phyloP scores from a whole-genome alignment of 495 filamentous ascomycete genomes.

The Aspergillus avenaceus region DNA sequence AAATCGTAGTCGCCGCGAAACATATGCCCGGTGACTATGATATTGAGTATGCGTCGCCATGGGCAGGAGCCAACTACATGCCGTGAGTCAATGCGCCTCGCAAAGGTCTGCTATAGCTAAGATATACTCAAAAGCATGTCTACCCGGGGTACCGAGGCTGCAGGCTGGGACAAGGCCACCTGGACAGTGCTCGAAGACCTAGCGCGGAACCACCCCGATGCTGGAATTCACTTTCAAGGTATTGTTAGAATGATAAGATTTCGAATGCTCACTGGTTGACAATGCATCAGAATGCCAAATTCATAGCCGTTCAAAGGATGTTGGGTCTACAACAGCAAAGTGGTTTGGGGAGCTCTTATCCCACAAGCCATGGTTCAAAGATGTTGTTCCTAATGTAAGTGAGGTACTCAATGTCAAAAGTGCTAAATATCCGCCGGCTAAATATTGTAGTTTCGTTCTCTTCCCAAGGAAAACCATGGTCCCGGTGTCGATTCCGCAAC shows the following conservation, averaged over 20 bases:
- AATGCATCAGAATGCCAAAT: slow-evolving; percentile 19
- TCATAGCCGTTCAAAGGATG: slow-evolving; percentile 54
- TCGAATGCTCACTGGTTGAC: too few relatives aligned
- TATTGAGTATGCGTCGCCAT: slow-evolving; percentile 86
- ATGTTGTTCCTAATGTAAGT: slow-evolving; percentile 61
- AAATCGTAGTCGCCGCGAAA: slow-evolving; percentile 72
- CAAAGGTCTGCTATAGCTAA: too few relatives aligned
- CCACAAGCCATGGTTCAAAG: slow-evolving; percentile 68
- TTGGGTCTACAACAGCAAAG: slow-evolving; percentile 30
- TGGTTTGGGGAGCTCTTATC: slow-evolving; percentile 57
- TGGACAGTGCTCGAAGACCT: slow-evolving; percentile 57
- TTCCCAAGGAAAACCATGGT: slow-evolving; percentile 53
- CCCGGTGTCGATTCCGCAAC: slow-evolving; percentile 64
- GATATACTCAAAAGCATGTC: neutral
- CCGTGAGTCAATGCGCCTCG: too few relatives aligned
- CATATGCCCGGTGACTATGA: slow-evolving; percentile 82
- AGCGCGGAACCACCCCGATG: slow-evolving; percentile 64
- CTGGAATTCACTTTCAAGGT: slow-evolving; percentile 82
- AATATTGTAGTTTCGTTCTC: slow-evolving; percentile 4
- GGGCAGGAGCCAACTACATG: slow-evolving; percentile 84
- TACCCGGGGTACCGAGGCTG: neutral
- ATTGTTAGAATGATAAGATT: neutral
- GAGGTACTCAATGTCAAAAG: neutral
- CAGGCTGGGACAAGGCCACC: slow-evolving; percentile 53
- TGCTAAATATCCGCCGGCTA: neutral